Conservation (phyloP, 345 rosid species). For the Viola odorata region DNA sequence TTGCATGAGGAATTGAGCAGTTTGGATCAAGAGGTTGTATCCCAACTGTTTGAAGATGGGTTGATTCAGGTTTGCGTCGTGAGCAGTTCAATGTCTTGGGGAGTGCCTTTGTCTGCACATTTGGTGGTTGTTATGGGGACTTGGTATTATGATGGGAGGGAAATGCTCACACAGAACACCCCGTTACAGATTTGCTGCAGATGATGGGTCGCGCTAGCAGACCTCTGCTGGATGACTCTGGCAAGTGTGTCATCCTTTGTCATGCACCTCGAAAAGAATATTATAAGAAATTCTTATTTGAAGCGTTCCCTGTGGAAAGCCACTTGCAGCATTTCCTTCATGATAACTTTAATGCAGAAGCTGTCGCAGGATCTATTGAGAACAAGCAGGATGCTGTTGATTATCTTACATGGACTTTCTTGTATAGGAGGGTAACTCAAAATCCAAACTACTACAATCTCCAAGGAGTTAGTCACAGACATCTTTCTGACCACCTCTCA, state of each 20-base stretch:
- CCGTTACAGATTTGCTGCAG: constrained; percentile 81
- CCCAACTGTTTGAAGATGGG: constrained; percentile 70
- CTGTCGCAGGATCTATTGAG: constrained; percentile 64
- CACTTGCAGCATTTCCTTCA: constrained; percentile 86
- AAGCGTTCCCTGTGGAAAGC: constrained; percentile 90
- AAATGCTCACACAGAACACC: constrained; percentile 79
- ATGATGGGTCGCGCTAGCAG: constrained; percentile 97
- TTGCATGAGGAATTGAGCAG: constrained; percentile 86
- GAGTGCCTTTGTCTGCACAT: constrained; percentile 70
- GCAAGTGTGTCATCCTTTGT: constrained; percentile 82
- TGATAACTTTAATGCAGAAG: constrained; percentile 82
- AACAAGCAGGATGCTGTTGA: constrained; percentile 97
- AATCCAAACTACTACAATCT: constrained; percentile 97
- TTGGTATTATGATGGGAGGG: constrained; percentile 82
- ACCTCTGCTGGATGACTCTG: constrained; percentile 77
- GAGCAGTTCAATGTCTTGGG: constrained; percentile 94
- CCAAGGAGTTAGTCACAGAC: constrained; percentile 90
- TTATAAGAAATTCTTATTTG: constrained; percentile 78
- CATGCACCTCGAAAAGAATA: constrained; percentile 88
- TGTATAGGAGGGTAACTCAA: constrained; percentile 83
- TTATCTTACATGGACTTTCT: constrained; percentile 92
- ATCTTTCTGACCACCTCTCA: constrained; percentile 64
- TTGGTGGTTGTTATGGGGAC: constrained; percentile 96
- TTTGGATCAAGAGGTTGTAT: constrained; percentile 78
- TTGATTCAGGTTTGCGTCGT: constrained; percentile 91